Base-by-base conservation (phyloP, 2,329 filamentous ascomycete species). In the Ophiostoma sp. region DNA sequence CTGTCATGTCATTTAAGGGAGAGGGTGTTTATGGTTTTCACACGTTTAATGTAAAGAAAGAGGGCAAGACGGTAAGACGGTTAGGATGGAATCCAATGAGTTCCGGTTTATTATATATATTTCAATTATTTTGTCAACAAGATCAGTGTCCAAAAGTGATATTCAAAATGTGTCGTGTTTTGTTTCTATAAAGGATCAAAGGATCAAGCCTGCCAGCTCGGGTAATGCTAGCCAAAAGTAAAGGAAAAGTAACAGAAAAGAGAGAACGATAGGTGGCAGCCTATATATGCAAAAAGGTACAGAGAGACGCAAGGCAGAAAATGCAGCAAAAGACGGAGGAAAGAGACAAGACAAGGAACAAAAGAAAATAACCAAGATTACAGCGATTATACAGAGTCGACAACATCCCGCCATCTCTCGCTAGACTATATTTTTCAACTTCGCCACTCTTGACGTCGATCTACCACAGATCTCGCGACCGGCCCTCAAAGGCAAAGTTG, bases 401-500 rank as follows among this genome's bases (percentile, higher is more conserved):
- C 19, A 72, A 36, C 33, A 59, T 17, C 5, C 3, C 33, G 11
- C 42, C 31, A 3, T 12, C 12, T 28, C 36, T 45, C 36, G n/a
- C 61, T 28, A 28, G 22, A 28, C 61, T 66, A 19, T 42, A 25
- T 66, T 45, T 22, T 45, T 39, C 36, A 45, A 28, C 22, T 45
- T 42, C 36, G 33, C n/a, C 59, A 64, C 33, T 9, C 22, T 11
- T 7, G 22, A 33, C 12, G 4, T 39, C 7, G 39, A 11, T 12
- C 57, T 80, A 90, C 87, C 87, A 89, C n/a, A 87, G 75, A 8
- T 80, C 79, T 74, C 88, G 86, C 69, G 90, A 87, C 50, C 86
- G 87, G n/a, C 93, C 87, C 75, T 95, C 90, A 78, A 94, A 91
- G 4, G 83, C 92, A 85, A 97, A 97, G 81, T 96, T 97, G 33